Evolutionary conservation across 768 basidiomycete genomes (phyloP), one percentile per base, ranked within the genome.

Genomic region (Trametes coccinea): DNA sequence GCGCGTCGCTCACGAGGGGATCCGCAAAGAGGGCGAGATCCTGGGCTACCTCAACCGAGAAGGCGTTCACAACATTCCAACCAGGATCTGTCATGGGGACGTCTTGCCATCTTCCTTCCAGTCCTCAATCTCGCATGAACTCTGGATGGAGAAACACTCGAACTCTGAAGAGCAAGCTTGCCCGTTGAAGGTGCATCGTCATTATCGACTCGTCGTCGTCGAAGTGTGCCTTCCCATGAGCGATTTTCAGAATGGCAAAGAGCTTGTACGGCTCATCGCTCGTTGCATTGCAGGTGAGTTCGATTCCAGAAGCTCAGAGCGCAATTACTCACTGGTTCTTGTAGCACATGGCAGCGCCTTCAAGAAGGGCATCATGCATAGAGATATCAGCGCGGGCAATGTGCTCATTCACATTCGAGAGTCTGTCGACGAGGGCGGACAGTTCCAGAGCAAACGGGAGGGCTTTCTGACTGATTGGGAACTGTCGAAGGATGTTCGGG

Each of bases 151-250:
- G 41, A 2, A 40, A 62, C 17, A 17, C 37, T 5, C 45, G 27
- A 9, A 22, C 2, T 10, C 3, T 13, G 33, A 17, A 37, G 50
- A 34, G 47, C 6, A 22, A 22, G 22, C 22, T 22, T 22, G 22
- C 22, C 49, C 49, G 0, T 37, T 62, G 39, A 56, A 56, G 55
- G 22, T n/a, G 30, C 53, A 56, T 62, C 43, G 50, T 14, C 64
- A 66, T 31, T 66, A 62, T 34, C 64, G 64, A 1, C 56, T 66
- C 8, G 60, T 62, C 30, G 53, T 62, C n/a, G n/a, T 60, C 31
- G 56, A 66, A 22, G 64, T 66, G 30, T 37, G 57, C 8, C 50
- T 43, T 17, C 64, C 64, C 3, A 29, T 65, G 51, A 44, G 48
- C 0, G 16, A 54, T 9, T 61, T 56, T 27, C 5, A 17, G 5